phyloP scores from a whole-genome alignment of 108 stramenopile species.

The Aureococcus anophagefferens region DNA sequence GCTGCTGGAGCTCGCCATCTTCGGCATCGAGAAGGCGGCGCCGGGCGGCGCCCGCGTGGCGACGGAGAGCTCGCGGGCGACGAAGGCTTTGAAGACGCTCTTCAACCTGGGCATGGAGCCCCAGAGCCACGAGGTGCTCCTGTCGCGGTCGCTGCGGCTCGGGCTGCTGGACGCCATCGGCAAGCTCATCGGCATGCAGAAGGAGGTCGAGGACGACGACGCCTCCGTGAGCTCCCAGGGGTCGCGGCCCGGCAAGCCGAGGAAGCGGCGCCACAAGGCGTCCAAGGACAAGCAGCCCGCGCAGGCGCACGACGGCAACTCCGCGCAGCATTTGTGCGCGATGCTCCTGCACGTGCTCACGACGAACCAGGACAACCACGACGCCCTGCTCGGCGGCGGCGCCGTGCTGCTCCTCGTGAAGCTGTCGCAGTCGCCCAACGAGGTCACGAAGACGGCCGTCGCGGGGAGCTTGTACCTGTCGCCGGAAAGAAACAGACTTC shows the following conservation, averaged over 20 bases:
- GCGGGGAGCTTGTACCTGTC: conserved; percentile 1
- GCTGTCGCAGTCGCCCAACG: neutral
- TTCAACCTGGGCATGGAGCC: neutral
- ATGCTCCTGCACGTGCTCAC: neutral
- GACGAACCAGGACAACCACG: neutral
- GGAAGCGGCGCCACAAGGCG: too few species aligned
- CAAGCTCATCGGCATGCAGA: too few species aligned
- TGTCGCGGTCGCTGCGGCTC: neutral
- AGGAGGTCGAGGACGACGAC: neutral
- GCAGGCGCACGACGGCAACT: too few species aligned
- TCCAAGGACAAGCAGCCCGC: too few species aligned
- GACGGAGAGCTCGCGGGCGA: neutral
- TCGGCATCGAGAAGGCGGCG: too few species aligned
- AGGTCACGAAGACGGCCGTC: conserved; percentile 4
- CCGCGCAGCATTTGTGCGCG: too few species aligned
- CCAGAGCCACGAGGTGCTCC: neutral
- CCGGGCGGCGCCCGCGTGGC: too few species aligned
- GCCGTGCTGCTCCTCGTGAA: neutral
- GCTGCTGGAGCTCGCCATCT: neutral
- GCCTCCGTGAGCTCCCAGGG: too few species aligned
- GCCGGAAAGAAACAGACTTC: too few species aligned
- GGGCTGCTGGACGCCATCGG: neutral
- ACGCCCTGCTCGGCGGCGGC: neutral
- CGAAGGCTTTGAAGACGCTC: neutral
- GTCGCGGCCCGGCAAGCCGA: too few species aligned